Evolutionary conservation across 164 flowering plant genomes (phyloP).

Genomic region (Santalum album): DNA sequence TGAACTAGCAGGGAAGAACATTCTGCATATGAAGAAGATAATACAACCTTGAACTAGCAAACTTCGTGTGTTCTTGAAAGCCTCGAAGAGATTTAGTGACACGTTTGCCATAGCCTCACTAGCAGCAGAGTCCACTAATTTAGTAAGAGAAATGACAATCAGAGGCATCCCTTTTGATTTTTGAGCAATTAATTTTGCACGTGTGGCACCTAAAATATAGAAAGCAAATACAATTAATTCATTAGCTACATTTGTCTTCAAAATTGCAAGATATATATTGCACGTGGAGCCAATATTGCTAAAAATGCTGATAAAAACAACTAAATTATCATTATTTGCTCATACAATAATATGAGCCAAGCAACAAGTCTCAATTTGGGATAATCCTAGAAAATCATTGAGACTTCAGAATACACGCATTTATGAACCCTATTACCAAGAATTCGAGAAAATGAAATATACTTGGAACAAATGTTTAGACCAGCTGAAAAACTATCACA

Average conservation of each 20-base stretch:
- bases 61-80: slow-evolving; percentile 28
- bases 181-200: slow-evolving; percentile 69
- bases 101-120: slow-evolving; percentile 56
- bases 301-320: not conserved
- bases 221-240: not conserved
- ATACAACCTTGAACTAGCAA: slow-evolving; percentile 39
- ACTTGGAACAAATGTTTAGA: too few relatives aligned
- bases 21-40: not conserved
- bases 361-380: too few relatives aligned
- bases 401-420: too few relatives aligned
- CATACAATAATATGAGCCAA: too few relatives aligned
- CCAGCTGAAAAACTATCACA: too few relatives aligned
- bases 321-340: too few relatives aligned
- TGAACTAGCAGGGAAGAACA: slow-evolving; percentile 14
- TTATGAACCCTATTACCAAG: too few relatives aligned
- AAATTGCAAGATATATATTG: not conserved
- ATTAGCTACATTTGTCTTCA: not conserved
- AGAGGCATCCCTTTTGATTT: slow-evolving; percentile 85
- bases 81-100: slow-evolving; percentile 50
- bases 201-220: slow-evolving; percentile 30
- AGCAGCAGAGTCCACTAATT: slow-evolving; percentile 45
- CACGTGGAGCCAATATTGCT: not conserved
- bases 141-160: slow-evolving; percentile 45
- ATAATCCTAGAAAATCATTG: too few relatives aligned
- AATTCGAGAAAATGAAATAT: too few relatives aligned